A percentile compares a stretch with the other conserved stretches of the same genome.
Conservation (phyloP, 2,329 filamentous ascomycete genomes). For the Claviceps spartinae region DNA sequence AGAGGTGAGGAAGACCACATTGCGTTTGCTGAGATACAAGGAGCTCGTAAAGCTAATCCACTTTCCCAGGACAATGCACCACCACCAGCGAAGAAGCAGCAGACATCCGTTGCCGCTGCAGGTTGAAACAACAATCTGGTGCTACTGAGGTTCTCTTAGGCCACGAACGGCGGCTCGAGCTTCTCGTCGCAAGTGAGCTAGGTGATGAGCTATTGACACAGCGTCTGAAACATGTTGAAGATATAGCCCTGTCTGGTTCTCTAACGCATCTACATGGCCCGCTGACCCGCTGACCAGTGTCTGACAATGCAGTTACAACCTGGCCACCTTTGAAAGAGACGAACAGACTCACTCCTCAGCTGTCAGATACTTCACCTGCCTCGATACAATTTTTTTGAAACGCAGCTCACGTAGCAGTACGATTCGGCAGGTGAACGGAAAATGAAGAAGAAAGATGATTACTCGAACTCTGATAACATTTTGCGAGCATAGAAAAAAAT, state of each 20-base stretch:
- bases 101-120: slow-evolving; percentile 27
- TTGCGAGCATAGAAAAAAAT: not conserved
- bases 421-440: not conserved
- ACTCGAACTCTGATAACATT: not conserved
- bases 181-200: not conserved
- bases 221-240: not conserved
- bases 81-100: slow-evolving; percentile 27
- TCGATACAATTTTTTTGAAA: not conserved
- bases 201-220: not conserved
- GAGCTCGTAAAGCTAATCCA: slow-evolving; percentile 13
- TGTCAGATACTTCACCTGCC: not conserved
- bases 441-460: not conserved
- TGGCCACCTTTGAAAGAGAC: not conserved
- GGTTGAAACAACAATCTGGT: slow-evolving; percentile 14
- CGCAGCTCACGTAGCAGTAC: not conserved
- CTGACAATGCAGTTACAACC: slow-evolving; percentile 2
- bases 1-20: slow-evolving; percentile 23
- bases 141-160: not conserved
- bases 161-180: not conserved
- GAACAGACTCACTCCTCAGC: not conserved
- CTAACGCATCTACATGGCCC: not conserved
- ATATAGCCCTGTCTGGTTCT: slow-evolving; percentile 3
- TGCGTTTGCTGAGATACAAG: slow-evolving; percentile 4
- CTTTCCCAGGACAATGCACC: slow-evolving; percentile 21
- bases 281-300: slow-evolving; percentile 3